Evolutionary conservation across 768 basidiomycete genomes (phyloP).

Genomic region (Butyriboletus loyo): DNA sequence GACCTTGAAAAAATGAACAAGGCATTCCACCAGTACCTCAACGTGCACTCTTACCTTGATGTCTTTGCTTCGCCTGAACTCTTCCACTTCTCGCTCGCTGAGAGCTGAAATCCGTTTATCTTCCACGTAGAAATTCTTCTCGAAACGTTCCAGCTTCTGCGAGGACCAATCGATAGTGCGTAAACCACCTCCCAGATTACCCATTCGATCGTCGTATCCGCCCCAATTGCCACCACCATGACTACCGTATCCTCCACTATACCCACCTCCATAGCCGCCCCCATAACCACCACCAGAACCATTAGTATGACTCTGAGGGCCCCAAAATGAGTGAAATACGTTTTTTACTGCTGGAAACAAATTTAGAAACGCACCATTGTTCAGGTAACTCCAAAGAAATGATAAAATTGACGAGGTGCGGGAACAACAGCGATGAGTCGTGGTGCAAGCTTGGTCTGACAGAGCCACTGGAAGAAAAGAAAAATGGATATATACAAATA

Average conservation of each 20-base stretch:
- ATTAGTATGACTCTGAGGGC: constrained; percentile 30
- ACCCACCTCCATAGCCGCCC: constrained; percentile 28
- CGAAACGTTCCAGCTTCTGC: constrained; percentile 77
- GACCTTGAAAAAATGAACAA: constrained; percentile 46
- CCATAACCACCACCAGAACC: constrained; percentile 36
- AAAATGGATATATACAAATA: constrained; percentile 10
- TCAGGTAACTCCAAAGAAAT: not conserved
- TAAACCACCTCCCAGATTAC: constrained; percentile 76
- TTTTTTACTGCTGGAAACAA: rapidly evolving
- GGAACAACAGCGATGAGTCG: constrained; percentile 14
- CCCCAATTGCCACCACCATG: constrained; percentile 34
- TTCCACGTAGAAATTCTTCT: constrained; percentile 97
- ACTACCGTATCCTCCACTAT: constrained; percentile 29
- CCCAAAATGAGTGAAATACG: not conserved
- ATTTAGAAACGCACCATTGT: constrained; percentile 19
- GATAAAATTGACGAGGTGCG: not conserved
- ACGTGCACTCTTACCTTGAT: constrained; percentile 61
- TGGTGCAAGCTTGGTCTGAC: constrained; percentile 16
- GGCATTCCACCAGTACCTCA: not conserved
- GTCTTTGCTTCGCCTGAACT: constrained; percentile 79
- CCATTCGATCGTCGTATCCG: constrained; percentile 64
- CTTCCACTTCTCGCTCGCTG: constrained; percentile 83
- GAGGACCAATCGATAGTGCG: constrained; percentile 81
- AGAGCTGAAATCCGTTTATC: constrained; percentile 78
- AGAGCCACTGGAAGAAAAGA: constrained; percentile 16